These are phyloP conservation scores for Endogone sp. DNA, from an alignment of 192 early-diverging fungal species.

Conservation along the genomic window DNA sequence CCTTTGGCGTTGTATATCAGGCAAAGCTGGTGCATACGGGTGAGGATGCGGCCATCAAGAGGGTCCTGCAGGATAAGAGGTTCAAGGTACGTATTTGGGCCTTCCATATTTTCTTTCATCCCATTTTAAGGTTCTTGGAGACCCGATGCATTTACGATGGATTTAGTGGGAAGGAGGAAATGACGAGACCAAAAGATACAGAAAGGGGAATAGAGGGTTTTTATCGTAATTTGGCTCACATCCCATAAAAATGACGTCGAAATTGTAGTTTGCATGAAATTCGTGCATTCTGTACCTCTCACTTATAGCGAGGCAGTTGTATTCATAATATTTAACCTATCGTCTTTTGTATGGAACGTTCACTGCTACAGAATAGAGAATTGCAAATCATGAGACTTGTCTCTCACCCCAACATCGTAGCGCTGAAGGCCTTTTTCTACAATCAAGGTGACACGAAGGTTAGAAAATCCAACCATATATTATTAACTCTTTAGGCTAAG, in stretches of 20 bases:
- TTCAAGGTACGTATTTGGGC: constrained; percentile 71
- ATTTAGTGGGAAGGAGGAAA: no score
- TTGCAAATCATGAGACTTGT: constrained; percentile 93
- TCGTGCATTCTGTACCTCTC: no score
- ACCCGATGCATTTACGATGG: no score
- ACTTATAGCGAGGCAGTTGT: no score
- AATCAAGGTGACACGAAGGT: constrained; percentile 82
- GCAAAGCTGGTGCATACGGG: constrained; percentile 77
- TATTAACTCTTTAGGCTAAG: no score
- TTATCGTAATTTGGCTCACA: no score
- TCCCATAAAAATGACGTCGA: no score
- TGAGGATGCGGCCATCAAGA: constrained; percentile 95
- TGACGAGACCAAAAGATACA: background rate
- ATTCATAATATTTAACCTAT: background rate
- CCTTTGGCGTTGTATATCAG: constrained; percentile 97
- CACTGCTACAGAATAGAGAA: constrained; percentile 69
- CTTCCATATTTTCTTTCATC: background rate
- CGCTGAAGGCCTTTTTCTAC: constrained; percentile 90
- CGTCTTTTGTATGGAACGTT: background rate
- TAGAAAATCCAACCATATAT: constrained; percentile 5
- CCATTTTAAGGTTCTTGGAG: no score
- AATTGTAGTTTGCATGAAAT: no score
- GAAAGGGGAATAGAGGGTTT: background rate
- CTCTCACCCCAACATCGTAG: constrained; percentile 90
- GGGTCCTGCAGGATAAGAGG: constrained; percentile 96